phyloP scores from a whole-genome alignment of 768 basidiomycete species.

The Calocybe cyanea region DNA sequence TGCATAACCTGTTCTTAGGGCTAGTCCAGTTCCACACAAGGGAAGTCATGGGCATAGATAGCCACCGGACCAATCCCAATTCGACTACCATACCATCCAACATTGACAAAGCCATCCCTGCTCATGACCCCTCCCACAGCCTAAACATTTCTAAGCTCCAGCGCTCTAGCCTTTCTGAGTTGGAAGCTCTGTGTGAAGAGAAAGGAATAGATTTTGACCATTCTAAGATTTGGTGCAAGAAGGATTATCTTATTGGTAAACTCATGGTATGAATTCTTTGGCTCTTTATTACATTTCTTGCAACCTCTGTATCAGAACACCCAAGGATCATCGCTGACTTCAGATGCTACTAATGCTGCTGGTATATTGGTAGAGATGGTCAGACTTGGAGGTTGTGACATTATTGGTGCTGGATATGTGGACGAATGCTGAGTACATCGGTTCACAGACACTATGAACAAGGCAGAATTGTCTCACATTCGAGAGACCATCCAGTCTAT shows the following conservation, averaged over 20 bases:
- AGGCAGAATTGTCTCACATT: slow-evolving; percentile 5
- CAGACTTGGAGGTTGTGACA: no score
- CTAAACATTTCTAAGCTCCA: neutral
- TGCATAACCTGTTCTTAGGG: neutral
- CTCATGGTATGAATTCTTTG: neutral
- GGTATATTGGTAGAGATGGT: no score
- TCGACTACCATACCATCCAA: neutral
- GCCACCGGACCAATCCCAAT: neutral
- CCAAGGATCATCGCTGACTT: neutral
- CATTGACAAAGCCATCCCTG: neutral
- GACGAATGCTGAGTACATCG: neutral
- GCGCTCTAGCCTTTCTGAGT: neutral
- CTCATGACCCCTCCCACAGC: neutral
- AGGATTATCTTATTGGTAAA: neutral
- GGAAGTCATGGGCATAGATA: neutral
- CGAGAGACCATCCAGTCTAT: slow-evolving; percentile 7
- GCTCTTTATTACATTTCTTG: neutral
- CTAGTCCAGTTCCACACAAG: neutral
- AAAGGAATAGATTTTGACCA: neutral
- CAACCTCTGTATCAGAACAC: neutral
- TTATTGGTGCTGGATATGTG: neutral
- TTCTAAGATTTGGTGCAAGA: neutral
- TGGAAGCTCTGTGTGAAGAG: neutral
- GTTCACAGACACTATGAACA: neutral
- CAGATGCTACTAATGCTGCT: neutral